A percentile compares a stretch with the other conserved stretches of the same genome.
phyloP scores from a whole-genome alignment of 345 rosid species.

The Pelargonium nanum region DNA sequence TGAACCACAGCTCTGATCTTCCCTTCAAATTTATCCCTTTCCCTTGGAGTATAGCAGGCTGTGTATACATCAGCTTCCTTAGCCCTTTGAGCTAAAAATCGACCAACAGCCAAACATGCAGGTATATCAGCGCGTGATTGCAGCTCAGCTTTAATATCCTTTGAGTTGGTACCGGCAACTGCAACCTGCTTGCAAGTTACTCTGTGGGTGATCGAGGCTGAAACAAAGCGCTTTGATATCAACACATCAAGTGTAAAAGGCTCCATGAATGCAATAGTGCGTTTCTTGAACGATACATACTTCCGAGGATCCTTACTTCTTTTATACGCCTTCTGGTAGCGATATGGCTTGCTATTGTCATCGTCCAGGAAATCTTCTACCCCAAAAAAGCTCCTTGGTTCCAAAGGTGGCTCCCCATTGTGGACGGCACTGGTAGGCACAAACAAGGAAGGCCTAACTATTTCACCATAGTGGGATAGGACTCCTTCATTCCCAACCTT shows the following conservation, averaged over 20 bases:
- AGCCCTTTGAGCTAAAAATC: constrained; percentile 68
- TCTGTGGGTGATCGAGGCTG: constrained; percentile 87
- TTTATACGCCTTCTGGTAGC: constrained; percentile 76
- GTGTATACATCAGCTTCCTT: constrained; percentile 86
- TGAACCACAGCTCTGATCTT: constrained; percentile 90
- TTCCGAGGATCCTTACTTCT: constrained; percentile 70
- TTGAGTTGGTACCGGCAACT: constrained; percentile 91
- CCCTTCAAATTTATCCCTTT: constrained; percentile 91
- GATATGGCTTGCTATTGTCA: constrained; percentile 76
- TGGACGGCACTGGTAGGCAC: background rate
- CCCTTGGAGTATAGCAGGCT: constrained; percentile 74
- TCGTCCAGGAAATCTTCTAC: constrained; percentile 94
- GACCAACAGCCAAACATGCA: constrained; percentile 72
- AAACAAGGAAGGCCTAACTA: background rate
- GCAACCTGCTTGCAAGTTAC: constrained; percentile 89
- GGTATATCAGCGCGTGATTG: constrained; percentile 83
- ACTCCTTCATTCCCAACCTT: background rate
- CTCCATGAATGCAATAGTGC: constrained; percentile 72
- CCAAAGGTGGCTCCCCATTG: constrained; percentile 28
- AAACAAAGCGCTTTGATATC: constrained; percentile 85
- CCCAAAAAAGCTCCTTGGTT: constrained; percentile 91
- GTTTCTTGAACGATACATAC: constrained; percentile 75
- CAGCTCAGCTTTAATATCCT: constrained; percentile 77
- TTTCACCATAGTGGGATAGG: background rate
- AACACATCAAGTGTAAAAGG: constrained; percentile 85